These are phyloP conservation scores for Ceratobasidium sp. DNA, from an alignment of 1,284 basidiomycete species.

Conservation along the genomic window DNA sequence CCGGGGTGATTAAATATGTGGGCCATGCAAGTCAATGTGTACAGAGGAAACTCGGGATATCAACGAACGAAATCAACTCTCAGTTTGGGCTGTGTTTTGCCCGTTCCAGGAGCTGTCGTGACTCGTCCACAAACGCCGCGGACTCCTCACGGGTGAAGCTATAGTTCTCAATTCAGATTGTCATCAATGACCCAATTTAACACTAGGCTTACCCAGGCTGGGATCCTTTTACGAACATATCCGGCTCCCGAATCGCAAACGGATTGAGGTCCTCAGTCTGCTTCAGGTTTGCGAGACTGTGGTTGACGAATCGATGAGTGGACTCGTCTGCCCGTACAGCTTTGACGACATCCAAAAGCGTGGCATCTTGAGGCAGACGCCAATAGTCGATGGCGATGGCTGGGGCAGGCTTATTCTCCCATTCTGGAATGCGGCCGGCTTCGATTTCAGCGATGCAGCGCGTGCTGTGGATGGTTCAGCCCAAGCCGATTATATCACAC, in stretches of 20 bases:
- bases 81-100: slow-evolving; percentile 19
- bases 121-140: slow-evolving; percentile 67
- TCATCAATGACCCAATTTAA: background rate
- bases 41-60: too few relatives aligned
- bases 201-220: slow-evolving; percentile 67
- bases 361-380: slow-evolving; percentile 60
- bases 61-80: background rate
- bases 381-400: slow-evolving; percentile 96
- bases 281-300: slow-evolving; percentile 87
- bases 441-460: slow-evolving; percentile 85
- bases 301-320: slow-evolving; percentile 92
- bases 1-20: too few relatives aligned
- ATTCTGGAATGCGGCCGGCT: slow-evolving; percentile 85
- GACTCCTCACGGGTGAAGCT: slow-evolving; percentile 82
- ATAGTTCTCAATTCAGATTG: slow-evolving; percentile 2
- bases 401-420: slow-evolving; percentile 79
- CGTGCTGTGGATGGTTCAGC: too few relatives aligned
- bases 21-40: too few relatives aligned
- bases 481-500: too few relatives aligned
- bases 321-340: slow-evolving; percentile 90
- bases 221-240: slow-evolving; percentile 80
- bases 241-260: slow-evolving; percentile 88
- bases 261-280: slow-evolving; percentile 83
- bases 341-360: slow-evolving; percentile 58
- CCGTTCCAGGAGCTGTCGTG: slow-evolving; percentile 51